Conservation (phyloP, 2,329 filamentous ascomycete genomes). For the Hypoxylon sp. region DNA sequence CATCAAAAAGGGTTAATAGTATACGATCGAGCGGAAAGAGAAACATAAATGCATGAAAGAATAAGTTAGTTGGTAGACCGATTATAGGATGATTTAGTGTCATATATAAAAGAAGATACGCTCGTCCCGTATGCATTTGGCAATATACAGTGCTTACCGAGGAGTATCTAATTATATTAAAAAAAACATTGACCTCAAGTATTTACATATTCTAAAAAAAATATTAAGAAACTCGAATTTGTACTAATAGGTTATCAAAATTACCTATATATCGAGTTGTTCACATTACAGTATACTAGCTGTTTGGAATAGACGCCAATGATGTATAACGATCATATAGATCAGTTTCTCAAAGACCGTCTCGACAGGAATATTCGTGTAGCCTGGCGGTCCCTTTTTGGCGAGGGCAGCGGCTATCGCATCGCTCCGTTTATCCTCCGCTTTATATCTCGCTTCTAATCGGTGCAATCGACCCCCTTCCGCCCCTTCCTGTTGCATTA, state of each 20-base stretch:
- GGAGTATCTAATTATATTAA: too few relatives aligned
- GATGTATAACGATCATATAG: constrained; percentile 63
- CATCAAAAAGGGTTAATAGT: too few relatives aligned
- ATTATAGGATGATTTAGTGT: background rate
- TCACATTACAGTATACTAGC: constrained; percentile 1
- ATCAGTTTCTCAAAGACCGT: constrained; percentile 59
- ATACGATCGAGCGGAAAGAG: too few relatives aligned
- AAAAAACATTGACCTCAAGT: too few relatives aligned
- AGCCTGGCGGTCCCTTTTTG: constrained; percentile 52
- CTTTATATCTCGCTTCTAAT: background rate
- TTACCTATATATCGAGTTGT: background rate
- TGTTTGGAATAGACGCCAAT: constrained; percentile 58
- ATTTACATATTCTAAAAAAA: background rate
- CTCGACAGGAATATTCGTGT: constrained; percentile 59
- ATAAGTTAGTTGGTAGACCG: too few relatives aligned
- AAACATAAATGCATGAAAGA: too few relatives aligned
- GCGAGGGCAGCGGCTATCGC: background rate
- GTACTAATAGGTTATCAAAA: background rate
- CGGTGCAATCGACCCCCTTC: background rate
- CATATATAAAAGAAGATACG: background rate
- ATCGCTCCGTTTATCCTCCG: constrained; percentile 3
- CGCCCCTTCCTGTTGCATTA: background rate
- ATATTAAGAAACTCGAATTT: background rate
- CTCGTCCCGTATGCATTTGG: background rate
- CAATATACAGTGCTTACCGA: too few relatives aligned